Conservation (phyloP, 192 early-diverging fungal genomes). For the Coemansia sp. region DNA sequence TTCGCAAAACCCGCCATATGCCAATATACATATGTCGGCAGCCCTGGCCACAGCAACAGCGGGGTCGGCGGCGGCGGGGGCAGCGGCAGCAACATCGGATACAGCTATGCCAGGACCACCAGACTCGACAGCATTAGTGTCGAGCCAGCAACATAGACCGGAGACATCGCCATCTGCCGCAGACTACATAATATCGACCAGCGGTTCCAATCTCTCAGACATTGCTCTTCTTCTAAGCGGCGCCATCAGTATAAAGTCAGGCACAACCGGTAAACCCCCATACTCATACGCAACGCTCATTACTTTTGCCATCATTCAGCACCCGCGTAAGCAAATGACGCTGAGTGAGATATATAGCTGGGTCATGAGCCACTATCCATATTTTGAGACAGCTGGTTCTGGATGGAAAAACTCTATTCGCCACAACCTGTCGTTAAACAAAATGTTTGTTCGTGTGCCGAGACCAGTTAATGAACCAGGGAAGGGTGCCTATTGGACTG, state of each 20-base stretch:
- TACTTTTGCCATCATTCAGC: constrained; percentile 71
- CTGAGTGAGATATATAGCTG: constrained; percentile 83
- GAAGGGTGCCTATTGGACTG: constrained; percentile 83
- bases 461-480: constrained; percentile 78
- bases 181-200: neutral
- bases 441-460: constrained; percentile 73
- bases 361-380: constrained; percentile 72
- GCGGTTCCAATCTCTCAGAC: constrained; percentile 18
- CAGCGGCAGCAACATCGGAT: constrained; percentile 4
- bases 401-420: constrained; percentile 87
- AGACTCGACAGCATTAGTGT: too few species aligned
- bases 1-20: too few species aligned
- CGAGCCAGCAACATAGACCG: too few species aligned
- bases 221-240: constrained; percentile 48
- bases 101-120: constrained; percentile 6
- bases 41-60: constrained; percentile 1
- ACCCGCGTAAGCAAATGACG: constrained; percentile 66
- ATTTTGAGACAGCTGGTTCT: constrained; percentile 67
- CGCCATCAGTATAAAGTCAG: constrained; percentile 29
- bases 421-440: constrained; percentile 86
- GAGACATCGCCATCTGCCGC: neutral
- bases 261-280: constrained; percentile 64
- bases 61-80: too few species aligned
- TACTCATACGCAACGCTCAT: constrained; percentile 82
- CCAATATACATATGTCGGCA: neutral